Evolutionary conservation across 208 protist genomes (phyloP).

Genomic region (Lotmaria passim): DNA sequence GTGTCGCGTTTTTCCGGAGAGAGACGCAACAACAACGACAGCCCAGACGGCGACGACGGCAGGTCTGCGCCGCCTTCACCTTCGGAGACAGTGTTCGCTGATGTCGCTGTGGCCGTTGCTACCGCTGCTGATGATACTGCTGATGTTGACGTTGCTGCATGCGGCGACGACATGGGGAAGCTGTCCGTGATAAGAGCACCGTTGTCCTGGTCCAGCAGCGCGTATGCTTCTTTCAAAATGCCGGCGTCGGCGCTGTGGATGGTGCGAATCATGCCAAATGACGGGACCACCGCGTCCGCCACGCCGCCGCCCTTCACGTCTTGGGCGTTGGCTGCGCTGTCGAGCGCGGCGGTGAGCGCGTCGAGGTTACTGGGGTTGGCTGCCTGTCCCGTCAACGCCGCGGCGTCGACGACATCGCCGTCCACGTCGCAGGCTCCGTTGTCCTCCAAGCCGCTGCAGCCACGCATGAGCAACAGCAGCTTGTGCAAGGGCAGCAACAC

Average conservation of each 20-base stretch:
- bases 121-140: background rate
- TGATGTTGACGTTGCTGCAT: background rate
- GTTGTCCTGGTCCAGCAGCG: conserved; percentile 10
- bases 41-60: background rate
- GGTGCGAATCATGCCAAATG: conserved; percentile 47
- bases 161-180: background rate
- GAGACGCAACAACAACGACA: conserved; percentile 30
- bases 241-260: conserved; percentile 45
- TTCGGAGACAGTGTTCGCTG: no score
- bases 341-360: background rate
- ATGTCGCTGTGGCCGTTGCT: background rate
- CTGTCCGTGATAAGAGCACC: background rate
- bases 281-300: conserved; percentile 17
- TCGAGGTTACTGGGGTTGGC: no score
- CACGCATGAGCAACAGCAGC: conserved; percentile 67
- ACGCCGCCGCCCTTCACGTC: background rate
- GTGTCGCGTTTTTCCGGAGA: conserved; percentile 10
- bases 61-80: background rate
- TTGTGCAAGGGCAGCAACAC: conserved; percentile 56
- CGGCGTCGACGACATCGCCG: no score
- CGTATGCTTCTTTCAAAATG: conserved; percentile 31
- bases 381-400: no score
- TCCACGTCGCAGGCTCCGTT: no score
- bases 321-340: background rate
- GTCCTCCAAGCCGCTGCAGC: conserved; percentile 33